Evolutionary conservation across 129 eudicot species (phyloP).

Genomic region (Sambucus nigra): DNA sequence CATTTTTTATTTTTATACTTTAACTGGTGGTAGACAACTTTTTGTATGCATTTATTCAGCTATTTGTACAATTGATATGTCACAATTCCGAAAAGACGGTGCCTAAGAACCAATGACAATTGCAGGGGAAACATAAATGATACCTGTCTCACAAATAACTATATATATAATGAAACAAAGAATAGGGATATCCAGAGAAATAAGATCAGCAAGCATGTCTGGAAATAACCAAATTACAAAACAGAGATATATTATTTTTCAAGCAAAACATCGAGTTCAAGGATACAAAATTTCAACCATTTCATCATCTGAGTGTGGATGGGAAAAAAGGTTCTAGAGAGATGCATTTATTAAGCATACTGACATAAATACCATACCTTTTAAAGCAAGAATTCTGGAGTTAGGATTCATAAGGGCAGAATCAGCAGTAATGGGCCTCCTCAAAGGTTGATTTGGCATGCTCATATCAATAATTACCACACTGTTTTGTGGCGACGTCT

Average conservation of each 20-base stretch:
- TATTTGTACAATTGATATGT: too few species aligned
- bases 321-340: neutral
- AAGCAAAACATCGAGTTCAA: neutral
- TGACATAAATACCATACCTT: slow-evolving; percentile 35
- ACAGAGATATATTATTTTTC: neutral
- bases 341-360: neutral
- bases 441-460: slow-evolving; percentile 92
- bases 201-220: too few species aligned
- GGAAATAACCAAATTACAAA: too few species aligned
- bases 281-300: neutral
- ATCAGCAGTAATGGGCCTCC: slow-evolving; percentile 91
- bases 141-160: too few species aligned
- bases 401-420: slow-evolving; percentile 94
- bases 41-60: too few species aligned
- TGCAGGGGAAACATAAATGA: too few species aligned
- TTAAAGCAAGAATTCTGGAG: slow-evolving; percentile 65
- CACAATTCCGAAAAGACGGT: too few species aligned
- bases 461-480: slow-evolving; percentile 91
- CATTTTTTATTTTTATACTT: too few species aligned
- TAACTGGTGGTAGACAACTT: too few species aligned
- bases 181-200: too few species aligned
- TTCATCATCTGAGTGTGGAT: neutral
- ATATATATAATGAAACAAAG: too few species aligned
- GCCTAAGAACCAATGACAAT: too few species aligned
- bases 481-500: slow-evolving; percentile 87